Conservation (phyloP, 2,329 filamentous ascomycete genomes). For the Leptographium wingfieldii region DNA sequence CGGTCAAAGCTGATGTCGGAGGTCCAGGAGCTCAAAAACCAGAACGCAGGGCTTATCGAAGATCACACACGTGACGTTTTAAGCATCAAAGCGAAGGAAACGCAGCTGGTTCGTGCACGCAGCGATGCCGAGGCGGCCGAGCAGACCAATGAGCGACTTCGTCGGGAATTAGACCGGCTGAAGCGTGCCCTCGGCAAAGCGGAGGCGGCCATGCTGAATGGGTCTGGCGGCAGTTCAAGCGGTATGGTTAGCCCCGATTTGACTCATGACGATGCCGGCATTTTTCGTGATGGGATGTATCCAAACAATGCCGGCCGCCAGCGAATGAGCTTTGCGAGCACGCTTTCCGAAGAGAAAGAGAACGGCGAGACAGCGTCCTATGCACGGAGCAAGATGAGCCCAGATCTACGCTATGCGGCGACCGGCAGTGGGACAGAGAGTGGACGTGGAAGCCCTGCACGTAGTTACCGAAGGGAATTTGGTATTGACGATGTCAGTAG, state of each 20-base stretch:
- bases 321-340: slow-evolving; percentile 51
- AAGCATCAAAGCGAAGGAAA: slow-evolving; percentile 97
- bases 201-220: slow-evolving; percentile 26
- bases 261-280: slow-evolving; percentile 44
- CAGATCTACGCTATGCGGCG: slow-evolving; percentile 35
- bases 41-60: slow-evolving; percentile 93
- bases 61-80: slow-evolving; percentile 92
- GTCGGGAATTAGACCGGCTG: slow-evolving; percentile 80
- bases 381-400: slow-evolving; percentile 39
- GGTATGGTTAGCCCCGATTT: slow-evolving; percentile 21
- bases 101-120: slow-evolving; percentile 81
- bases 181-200: slow-evolving; percentile 70
- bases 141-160: slow-evolving; percentile 69
- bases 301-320: slow-evolving; percentile 25
- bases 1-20: slow-evolving; percentile 72
- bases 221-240: slow-evolving; percentile 13
- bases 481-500: slow-evolving; percentile 10
- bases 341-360: slow-evolving; percentile 65
- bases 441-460: slow-evolving; percentile 46
- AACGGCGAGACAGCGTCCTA: slow-evolving; percentile 40
- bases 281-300: slow-evolving; percentile 41
- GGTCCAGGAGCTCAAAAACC: slow-evolving; percentile 87
- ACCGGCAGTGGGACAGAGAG: slow-evolving; percentile 36
- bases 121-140: slow-evolving; percentile 85
- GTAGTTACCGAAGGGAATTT: slow-evolving; percentile 33